phyloP scores from a whole-genome alignment of 805 yeast genomes.

The Pichia membranifaciens region DNA sequence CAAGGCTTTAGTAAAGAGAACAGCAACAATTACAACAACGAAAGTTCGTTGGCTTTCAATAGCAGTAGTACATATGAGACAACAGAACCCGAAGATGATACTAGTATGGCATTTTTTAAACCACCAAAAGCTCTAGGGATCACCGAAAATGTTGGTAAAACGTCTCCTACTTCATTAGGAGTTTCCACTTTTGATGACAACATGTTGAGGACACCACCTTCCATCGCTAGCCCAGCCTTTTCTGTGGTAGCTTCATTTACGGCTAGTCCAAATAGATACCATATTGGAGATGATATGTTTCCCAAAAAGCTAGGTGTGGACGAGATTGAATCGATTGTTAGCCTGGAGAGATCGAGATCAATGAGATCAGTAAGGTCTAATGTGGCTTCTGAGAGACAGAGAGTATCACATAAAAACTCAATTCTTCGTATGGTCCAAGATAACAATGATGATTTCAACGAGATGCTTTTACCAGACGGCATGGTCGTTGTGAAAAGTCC shows the following conservation, averaged over 20 bases:
- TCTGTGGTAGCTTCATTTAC: slow-evolving; percentile 13
- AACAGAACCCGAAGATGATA: not conserved
- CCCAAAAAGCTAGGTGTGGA: slow-evolving; percentile 62
- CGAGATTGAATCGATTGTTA: slow-evolving; percentile 71
- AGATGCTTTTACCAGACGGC: slow-evolving; percentile 33
- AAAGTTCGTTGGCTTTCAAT: not conserved
- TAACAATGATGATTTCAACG: slow-evolving; percentile 14
- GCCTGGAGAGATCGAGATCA: slow-evolving; percentile 60
- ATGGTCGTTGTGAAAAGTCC: slow-evolving; percentile 37
- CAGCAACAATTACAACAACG: slow-evolving; percentile 2
- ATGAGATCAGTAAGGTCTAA: slow-evolving; percentile 43
- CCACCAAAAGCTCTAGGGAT: not conserved
- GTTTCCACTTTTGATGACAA: not conserved
- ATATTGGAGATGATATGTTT: slow-evolving; percentile 55
- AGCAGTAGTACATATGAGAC: slow-evolving; percentile 8
- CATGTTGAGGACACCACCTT: slow-evolving; percentile 11
- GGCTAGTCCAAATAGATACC: slow-evolving; percentile 23
- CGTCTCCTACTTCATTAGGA: not conserved
- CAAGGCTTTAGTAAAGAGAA: not conserved
- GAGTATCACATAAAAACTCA: slow-evolving; percentile 19
- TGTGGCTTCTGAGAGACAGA: not conserved
- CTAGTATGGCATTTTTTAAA: not conserved
- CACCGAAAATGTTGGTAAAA: not conserved
- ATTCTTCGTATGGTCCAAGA: slow-evolving; percentile 23
- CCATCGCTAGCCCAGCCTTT: slow-evolving; percentile 7